Base-by-base conservation (phyloP, 768 basidiomycete species). In the Boletus rubroflammeus region DNA sequence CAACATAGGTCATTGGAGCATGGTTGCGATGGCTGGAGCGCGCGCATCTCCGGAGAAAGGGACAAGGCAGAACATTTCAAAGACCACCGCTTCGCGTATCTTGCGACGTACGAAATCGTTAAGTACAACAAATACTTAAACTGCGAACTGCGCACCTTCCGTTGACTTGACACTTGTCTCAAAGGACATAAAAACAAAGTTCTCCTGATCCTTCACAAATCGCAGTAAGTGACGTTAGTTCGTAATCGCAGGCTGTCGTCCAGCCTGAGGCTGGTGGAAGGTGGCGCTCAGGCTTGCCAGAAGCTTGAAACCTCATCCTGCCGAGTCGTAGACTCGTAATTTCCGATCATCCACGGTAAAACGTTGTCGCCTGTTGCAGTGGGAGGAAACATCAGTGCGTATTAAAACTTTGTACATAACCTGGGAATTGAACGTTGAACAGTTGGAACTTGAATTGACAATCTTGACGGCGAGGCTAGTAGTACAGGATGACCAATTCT, bases 91-190 rank as follows among this genome's bases (percentile, higher is more conserved):
- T 19, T 5, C 31, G 29, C 21, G 28, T 48, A 34, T 28, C 13
- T 9, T n/a, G 23, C 25, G 15, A 21, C 26, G 23, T 26, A 11
- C 17, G 17, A 36, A n/a, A 55, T 49, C 21, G 35, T 5, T 21
- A 25, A 28, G 19, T 14, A 26, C 25, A 25, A 31, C 4, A n/a
- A 17, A n/a, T n/a, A 5, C 17, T 0, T 1, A 21, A 21, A 14
- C 55, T 56, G 55, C 41, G 55, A 25, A 43, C 56, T 57, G 55
- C 49, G 57, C 32, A 45, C 36, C 42, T 23, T 38, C 15, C 2
- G 31, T 28, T 17, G 34, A 31, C 6, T 15, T 35, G 17, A 36
- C 7, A 1, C 35, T 7, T 23, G 35, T 17, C 5, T 21, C 10
- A 21, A 48, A 11, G 23, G 32, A 47, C 8, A 35, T 34, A 15